A percentile compares a stretch with the other conserved stretches of the same genome.
phyloP scores from a whole-genome alignment of 2,329 filamentous ascomycete genomes.

The Akanthomyces dipterigenus region DNA sequence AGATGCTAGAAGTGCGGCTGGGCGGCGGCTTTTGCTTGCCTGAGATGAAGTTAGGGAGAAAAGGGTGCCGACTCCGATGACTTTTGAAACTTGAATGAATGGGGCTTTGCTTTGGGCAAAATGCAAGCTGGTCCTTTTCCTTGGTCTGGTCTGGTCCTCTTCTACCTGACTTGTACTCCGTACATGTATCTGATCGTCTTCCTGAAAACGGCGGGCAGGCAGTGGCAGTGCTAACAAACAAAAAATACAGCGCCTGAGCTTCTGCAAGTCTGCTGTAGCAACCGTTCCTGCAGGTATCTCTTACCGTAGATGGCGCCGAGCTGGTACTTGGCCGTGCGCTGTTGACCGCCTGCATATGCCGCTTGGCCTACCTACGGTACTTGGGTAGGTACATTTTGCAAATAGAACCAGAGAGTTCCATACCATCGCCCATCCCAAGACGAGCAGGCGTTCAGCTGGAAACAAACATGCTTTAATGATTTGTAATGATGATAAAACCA shows the following conservation, averaged over 20 bases:
- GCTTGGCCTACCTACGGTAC: too few relatives aligned
- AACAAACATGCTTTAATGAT: too few relatives aligned
- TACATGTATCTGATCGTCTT: conserved; percentile 1
- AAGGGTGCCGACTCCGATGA: background rate
- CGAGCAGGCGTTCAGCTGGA: too few relatives aligned
- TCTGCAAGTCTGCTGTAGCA: background rate
- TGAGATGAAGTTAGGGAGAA: background rate
- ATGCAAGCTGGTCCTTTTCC: background rate
- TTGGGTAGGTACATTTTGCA: too few relatives aligned
- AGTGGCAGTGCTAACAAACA: background rate
- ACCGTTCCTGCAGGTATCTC: background rate
- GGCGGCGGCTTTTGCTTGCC: background rate
- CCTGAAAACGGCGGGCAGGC: background rate
- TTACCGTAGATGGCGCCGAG: background rate
- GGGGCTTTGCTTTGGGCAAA: background rate
- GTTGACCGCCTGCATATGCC: too few relatives aligned
- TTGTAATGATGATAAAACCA: too few relatives aligned
- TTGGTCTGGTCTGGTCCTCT: background rate
- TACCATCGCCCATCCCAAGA: too few relatives aligned
- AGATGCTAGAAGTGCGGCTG: background rate
- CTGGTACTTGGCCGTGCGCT: background rate
- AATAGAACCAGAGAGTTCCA: too few relatives aligned
- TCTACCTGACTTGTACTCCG: background rate
- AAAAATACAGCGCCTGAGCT: background rate
- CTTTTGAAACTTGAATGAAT: background rate